Evolutionary conservation across 345 rosid species (phyloP).

Genomic region (Orychophragmus violaceus): DNA sequence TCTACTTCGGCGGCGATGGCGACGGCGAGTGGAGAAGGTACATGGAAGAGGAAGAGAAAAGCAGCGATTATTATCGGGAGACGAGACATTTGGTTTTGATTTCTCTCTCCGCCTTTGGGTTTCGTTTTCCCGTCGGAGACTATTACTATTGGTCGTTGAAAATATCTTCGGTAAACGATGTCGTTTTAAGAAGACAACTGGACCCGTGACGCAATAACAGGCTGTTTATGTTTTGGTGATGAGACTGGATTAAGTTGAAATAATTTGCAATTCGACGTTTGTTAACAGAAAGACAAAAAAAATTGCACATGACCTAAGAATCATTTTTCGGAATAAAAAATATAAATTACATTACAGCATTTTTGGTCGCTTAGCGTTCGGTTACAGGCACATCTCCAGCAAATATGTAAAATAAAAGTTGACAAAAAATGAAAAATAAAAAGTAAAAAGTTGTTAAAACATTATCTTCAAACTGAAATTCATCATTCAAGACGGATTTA

Average conservation of each 20-base stretch:
- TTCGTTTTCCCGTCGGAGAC: background rate
- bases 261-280: background rate
- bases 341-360: no score
- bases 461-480: no score
- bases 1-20: conserved; percentile 16
- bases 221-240: background rate
- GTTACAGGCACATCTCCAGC: no score
- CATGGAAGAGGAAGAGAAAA: conserved; percentile 21
- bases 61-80: conserved; percentile 4
- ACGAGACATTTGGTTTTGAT: conserved; percentile 14
- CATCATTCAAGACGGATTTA: no score
- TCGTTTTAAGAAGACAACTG: background rate
- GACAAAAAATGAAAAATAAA: no score
- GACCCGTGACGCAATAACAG: background rate
- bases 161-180: background rate
- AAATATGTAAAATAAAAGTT: no score
- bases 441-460: no score
- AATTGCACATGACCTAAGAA: background rate
- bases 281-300: background rate
- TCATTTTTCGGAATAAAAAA: no score
- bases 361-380: no score
- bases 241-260: background rate
- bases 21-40: conserved; percentile 27
- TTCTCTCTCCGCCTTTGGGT: background rate
- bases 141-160: background rate